Conservation (phyloP, 805 yeast species). For the Yarrowia alimentaria region DNA sequence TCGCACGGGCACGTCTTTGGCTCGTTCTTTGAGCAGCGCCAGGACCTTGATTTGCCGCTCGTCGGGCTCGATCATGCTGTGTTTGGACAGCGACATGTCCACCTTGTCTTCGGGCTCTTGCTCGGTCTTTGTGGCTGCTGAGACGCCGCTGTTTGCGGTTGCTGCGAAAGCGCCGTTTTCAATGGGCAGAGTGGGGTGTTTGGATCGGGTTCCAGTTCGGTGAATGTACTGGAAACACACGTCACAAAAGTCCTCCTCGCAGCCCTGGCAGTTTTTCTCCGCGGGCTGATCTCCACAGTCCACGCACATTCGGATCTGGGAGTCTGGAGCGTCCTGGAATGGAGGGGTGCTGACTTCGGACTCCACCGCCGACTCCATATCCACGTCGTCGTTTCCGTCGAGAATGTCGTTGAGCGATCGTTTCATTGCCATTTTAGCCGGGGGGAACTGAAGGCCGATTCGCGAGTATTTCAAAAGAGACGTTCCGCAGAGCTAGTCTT, state of each 20-base stretch:
- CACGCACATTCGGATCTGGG: conserved; percentile 47
- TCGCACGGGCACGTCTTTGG: conserved; percentile 64
- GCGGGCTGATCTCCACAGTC: conserved; percentile 75
- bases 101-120: conserved; percentile 31
- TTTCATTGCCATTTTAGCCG: conserved; percentile 13
- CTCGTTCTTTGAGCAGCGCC: conserved; percentile 40
- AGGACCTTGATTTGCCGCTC: conserved; percentile 31
- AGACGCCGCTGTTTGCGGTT: neutral
- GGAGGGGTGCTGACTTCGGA: conserved; percentile 2
- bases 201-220: conserved; percentile 52
- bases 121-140: conserved; percentile 9
- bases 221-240: conserved; percentile 70
- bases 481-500: no score
- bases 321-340: conserved; percentile 3
- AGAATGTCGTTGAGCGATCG: conserved; percentile 24
- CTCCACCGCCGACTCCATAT: conserved; percentile 1
- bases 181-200: conserved; percentile 35
- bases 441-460: neutral
- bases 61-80: conserved; percentile 30
- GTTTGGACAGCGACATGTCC: conserved; percentile 22
- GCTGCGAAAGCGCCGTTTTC: conserved; percentile 17
- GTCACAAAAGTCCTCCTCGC: conserved; percentile 66
- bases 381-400: conserved; percentile 24
- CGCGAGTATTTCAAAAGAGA: no score
- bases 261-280: conserved; percentile 58